These are phyloP conservation scores for Cutaneotrichosporon cavernicola DNA, from an alignment of 1,284 basidiomycete species.

Conservation along the genomic window DNA sequence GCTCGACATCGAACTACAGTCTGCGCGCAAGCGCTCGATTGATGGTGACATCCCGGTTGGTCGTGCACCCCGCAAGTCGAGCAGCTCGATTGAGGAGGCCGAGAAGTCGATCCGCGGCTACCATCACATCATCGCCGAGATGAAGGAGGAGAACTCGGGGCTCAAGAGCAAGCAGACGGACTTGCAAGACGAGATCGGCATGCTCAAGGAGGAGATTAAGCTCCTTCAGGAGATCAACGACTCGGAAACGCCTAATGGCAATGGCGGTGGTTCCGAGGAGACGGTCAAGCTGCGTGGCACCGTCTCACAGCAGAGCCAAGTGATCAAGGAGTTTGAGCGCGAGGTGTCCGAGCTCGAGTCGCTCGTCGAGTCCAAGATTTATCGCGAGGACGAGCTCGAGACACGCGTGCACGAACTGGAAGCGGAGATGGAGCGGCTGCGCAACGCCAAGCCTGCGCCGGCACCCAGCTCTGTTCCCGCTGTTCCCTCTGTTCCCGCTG, in stretches of 20 bases:
- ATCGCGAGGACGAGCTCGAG: constrained; percentile 90
- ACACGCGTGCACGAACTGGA: constrained; percentile 74
- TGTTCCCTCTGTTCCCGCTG: background rate
- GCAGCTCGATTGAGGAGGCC: constrained; percentile 34
- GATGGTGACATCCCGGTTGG: constrained; percentile 8
- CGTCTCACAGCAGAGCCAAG: constrained; percentile 26
- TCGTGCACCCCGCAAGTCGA: constrained; percentile 23
- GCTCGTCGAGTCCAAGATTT: constrained; percentile 89
- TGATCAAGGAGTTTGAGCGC: constrained; percentile 66
- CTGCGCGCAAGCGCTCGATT: constrained; percentile 12
- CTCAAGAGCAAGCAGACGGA: constrained; percentile 66
- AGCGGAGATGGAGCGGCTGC: constrained; percentile 32
- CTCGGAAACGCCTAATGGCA: constrained; percentile 3
- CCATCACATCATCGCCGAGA: constrained; percentile 76
- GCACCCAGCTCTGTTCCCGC: background rate
- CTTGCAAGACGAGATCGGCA: constrained; percentile 71
- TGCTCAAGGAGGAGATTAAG: constrained; percentile 57
- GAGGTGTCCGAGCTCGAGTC: constrained; percentile 86
- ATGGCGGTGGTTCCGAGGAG: constrained; percentile 27
- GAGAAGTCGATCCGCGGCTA: constrained; percentile 49
- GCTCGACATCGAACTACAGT: constrained; percentile 36
- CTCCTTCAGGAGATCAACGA: constrained; percentile 38
- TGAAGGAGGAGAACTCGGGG: constrained; percentile 75
- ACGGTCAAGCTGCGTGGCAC: constrained; percentile 35
- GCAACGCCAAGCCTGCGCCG: background rate